A percentile compares a stretch with the other conserved stretches of the same genome.
Conservation (phyloP, 257 asterid species). For the Coffea eugenioides region DNA sequence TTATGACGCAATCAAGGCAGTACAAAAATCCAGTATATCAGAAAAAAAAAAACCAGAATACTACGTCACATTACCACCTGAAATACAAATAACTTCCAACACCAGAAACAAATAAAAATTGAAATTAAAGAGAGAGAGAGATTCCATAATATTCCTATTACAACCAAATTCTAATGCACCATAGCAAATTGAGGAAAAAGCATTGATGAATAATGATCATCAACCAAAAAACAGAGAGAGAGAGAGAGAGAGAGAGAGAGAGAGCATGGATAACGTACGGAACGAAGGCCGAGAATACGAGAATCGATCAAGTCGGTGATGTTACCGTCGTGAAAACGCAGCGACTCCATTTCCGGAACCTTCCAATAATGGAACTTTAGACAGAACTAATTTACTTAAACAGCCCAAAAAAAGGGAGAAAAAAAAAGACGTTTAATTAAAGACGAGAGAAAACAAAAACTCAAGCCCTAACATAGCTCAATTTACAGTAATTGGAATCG, state of each 20-base stretch:
- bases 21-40: neutral
- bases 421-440: neutral
- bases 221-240: neutral
- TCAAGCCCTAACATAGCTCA: neutral
- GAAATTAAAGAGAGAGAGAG: neutral
- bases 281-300: constrained; percentile 42
- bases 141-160: neutral
- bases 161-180: too few relatives aligned
- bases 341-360: constrained; percentile 39
- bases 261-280: constrained; percentile 23
- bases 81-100: neutral
- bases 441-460: neutral
- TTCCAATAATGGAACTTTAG: constrained; percentile 2
- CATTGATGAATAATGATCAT: constrained; percentile 16
- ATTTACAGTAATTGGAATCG: neutral
- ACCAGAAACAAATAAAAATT: neutral
- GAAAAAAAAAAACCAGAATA: neutral
- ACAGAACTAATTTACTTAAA: neutral
- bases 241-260: neutral
- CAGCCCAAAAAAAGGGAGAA: too few relatives aligned
- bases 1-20: neutral
- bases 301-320: constrained; percentile 66
- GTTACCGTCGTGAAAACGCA: constrained; percentile 78
- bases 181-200: neutral
- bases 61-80: neutral